Conservation (phyloP, 2,329 filamentous ascomycete genomes). For the Paraphaeosphaeria minitans region DNA sequence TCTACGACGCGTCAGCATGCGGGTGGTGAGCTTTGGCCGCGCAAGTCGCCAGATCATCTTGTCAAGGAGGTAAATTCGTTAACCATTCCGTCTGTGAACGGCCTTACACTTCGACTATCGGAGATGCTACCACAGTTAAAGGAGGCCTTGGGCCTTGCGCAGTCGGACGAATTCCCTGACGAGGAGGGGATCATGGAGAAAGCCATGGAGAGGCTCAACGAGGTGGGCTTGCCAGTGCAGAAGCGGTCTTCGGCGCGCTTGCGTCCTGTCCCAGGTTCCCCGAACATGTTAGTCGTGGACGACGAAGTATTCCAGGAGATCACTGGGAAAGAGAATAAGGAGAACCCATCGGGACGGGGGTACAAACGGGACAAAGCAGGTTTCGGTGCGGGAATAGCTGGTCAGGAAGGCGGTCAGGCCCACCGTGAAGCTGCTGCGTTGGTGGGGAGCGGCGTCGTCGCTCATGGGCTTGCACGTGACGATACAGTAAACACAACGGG, state of each 20-base stretch:
- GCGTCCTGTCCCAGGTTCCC: constrained; percentile 40
- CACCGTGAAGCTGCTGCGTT: constrained; percentile 16
- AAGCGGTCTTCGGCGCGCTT: constrained; percentile 44
- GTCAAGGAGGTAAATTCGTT: constrained; percentile 53
- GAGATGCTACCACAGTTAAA: constrained; percentile 52
- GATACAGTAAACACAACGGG: constrained; percentile 25
- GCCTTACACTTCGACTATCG: constrained; percentile 53
- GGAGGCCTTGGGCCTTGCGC: constrained; percentile 45
- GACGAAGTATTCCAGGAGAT: constrained; percentile 43
- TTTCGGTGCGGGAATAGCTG: constrained; percentile 3
- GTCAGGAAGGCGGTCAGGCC: constrained; percentile 20
- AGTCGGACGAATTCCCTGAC: constrained; percentile 39
- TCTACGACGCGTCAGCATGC: constrained; percentile 16
- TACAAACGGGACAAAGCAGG: neutral
- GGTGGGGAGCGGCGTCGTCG: constrained; percentile 15
- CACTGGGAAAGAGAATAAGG: constrained; percentile 27
- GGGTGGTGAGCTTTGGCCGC: neutral
- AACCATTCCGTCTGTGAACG: constrained; percentile 53
- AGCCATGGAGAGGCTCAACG: constrained; percentile 38
- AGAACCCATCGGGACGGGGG: neutral
- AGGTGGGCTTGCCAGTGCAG: constrained; percentile 33
- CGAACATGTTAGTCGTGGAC: constrained; percentile 39
- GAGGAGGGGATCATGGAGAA: constrained; percentile 47
- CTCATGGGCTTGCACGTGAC: constrained; percentile 21
- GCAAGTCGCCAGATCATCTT: constrained; percentile 46